Base-by-base conservation (phyloP, 306 rosid species). In the Inga laurina region DNA sequence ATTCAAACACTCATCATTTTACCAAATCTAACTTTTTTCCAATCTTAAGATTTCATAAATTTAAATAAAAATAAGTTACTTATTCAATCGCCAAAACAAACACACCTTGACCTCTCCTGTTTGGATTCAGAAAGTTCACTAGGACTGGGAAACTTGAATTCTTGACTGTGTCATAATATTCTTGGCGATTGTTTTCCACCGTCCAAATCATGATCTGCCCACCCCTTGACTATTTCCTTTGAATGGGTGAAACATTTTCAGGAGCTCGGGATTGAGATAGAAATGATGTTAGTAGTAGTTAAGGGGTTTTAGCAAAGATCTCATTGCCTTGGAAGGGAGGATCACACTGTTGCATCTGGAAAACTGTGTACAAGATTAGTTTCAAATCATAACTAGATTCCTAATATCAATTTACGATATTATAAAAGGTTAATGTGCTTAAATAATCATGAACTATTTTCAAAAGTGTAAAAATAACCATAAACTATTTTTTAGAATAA, bases 251-350 rank as follows among this genome's bases (percentile, higher is more conserved):
- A 78, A 69, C 64, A 54, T 46, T 78, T 69, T 77, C 89, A 89
- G 91, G 89, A 32, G 73, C 61, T 27, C 82, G 79, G 46, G 81
- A 46, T 77, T 57, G 83, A 49, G 89, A 74, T 41, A 81, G 78
- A 84, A 79, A 45, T 44, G 87, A 85, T 56, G 81, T 21, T 32
- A 48, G 80, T 79, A 39, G 80, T 79, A 44, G 69, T 64, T 79
- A 84, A 82, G 81, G 32, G 81, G 61, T 41, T 84, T 22, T 56
- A 77, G 76, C 27, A 3, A 76, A 79, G 81, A 79, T 76, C 80
- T 81, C 69, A 70, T 86, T 82, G 86, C 37, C 85, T 84, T 84
- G 45, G 32, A 78, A 78, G 75, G 69, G 73, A 81, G 57, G 82
- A 78, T 18, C 68, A 44, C 80, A 32, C 56, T 64, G 48, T 64